Base-by-base conservation (phyloP, 805 yeast genomes). In the Gaillardinia entomophila region DNA sequence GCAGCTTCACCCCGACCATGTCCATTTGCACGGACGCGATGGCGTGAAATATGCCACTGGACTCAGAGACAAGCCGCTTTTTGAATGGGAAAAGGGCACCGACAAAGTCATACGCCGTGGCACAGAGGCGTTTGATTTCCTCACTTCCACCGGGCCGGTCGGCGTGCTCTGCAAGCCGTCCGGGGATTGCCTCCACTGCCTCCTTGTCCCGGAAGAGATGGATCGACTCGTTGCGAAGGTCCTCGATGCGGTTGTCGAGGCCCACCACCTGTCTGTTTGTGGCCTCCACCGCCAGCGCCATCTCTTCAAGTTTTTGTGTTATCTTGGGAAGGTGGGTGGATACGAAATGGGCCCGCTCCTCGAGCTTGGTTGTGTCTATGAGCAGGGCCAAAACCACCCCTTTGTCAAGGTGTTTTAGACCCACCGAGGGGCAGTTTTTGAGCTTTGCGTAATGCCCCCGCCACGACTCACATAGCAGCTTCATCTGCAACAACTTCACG, bases 191-290 rank as follows among this genome's bases (percentile, higher is more conserved):
- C 8, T 19, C 22, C 6, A 19, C 22, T 6, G 22, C 8, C 10
- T 19, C 22, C 6, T 19, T 6, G 27, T 40, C 47, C 38, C 43
- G 56, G 47, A 53, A 59, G 42, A 32, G 36, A 11, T 31, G 26
- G 8, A 50, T 48, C 1, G 73, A 64, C 18, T 66, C 68, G 10
- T 59, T 48, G 23, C 73, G 56, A 26, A 67, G 56, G 2, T 35
- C 12, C 35, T 72, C 75, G 22, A 75, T 66, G 10, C 57, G 59
- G 22, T 48, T 46, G 14, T 68, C 70, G 4, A 77, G 55, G 0
- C 30, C 36, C 2, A 58, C 33, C 29, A 65, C 62, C 4, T 63
- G 62, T 6, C 42, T 52, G 23, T 64, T 61, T 10, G 69, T 69
- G 1, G 34, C 35, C 19, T 62, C 66, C 1, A 77, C 54, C 1